Evolutionary conservation across 2,329 filamentous ascomycete species (phyloP), one percentile per base, ranked within the genome.

Genomic region (Aspergillus aculeatinus): DNA sequence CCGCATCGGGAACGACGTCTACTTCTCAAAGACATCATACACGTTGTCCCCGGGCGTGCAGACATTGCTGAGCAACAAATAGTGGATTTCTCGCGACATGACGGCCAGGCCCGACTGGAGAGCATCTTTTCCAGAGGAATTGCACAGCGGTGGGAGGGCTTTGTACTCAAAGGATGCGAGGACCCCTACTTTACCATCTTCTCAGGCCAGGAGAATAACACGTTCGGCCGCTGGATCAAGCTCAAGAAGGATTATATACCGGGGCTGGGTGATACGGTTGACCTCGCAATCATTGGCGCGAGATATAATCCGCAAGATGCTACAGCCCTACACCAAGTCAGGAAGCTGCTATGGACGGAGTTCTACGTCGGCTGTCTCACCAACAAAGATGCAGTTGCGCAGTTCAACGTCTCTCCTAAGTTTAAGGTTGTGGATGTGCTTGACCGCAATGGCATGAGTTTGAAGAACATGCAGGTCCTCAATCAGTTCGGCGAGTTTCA

Each of bases 241-340:
- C 75, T 96, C 48, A 96, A 96, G 74, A 92, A 92, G 68, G 91
- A 95, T 69, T 96, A 96, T 68, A 84, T 96, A 42, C 81, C 83
- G 27, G 86, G 86, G 2, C 85, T 94, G 70, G 91, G 92, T 0
- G 92, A 96, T 61, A 86, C 92, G 31, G 90, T 90, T 10, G 93
- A 96, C 72, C 90, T 96, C 70, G 88, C 89, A 2, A 82, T 94
- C 1, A 79, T 96, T 3, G 92, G 91, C 0, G 92, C 86, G 5
- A 85, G 86, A 19, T 92, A 89, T 66, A 85, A 92, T 65, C 77
- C 88, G 3, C 78, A 81, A 53, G 84, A 86, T 62, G 89, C 88
- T 7, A 81, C 80, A 50, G 78, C 81, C 7, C 83, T 85, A 51
- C 51, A 61, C 2, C 74, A 78, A 4, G 73, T 88, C 2, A 78